Conservation (phyloP, 768 basidiomycete genomes). For the Russula virescens region DNA sequence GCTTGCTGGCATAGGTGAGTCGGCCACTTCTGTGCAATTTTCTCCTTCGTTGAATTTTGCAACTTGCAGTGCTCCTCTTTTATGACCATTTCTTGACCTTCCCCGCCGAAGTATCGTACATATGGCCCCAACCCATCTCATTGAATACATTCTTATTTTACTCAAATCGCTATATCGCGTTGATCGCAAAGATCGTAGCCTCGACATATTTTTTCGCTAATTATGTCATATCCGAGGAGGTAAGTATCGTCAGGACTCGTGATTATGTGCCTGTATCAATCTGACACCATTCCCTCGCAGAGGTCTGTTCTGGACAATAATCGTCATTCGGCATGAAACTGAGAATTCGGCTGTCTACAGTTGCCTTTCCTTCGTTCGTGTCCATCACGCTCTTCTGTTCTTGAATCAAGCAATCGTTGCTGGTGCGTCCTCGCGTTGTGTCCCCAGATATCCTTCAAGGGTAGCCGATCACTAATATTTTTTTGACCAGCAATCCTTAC, state of each 20-base stretch:
- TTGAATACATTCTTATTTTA: slow-evolving; percentile 42
- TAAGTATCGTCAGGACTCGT: not conserved
- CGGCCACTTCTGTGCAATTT: not conserved
- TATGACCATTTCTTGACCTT: slow-evolving; percentile 33
- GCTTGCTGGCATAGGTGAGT: not conserved
- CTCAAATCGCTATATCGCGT: slow-evolving; percentile 44
- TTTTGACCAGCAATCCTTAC: slow-evolving; percentile 37
- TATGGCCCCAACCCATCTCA: slow-evolving; percentile 42
- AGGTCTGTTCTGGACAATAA: slow-evolving; percentile 14
- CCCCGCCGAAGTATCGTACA: slow-evolving; percentile 36
- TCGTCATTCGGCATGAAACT: not conserved
- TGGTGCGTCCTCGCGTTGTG: slow-evolving; percentile 32
- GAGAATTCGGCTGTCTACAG: slow-evolving; percentile 27
- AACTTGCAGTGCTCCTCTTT: slow-evolving; percentile 27
- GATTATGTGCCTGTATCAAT: not conserved
- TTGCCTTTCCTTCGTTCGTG: slow-evolving; percentile 36
- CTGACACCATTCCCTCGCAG: slow-evolving; percentile 12
- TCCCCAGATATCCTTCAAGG: too few relatives aligned
- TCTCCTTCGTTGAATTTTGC: not conserved
- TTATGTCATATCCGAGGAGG: slow-evolving; percentile 16
- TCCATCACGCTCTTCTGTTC: slow-evolving; percentile 40
- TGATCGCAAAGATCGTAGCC: slow-evolving; percentile 33
- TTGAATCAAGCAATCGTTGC: slow-evolving; percentile 43
- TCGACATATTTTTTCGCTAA: slow-evolving; percentile 23
- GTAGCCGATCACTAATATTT: not conserved